Conservation (phyloP, 768 basidiomycete genomes). For the Hysterangium stoloniferum region DNA sequence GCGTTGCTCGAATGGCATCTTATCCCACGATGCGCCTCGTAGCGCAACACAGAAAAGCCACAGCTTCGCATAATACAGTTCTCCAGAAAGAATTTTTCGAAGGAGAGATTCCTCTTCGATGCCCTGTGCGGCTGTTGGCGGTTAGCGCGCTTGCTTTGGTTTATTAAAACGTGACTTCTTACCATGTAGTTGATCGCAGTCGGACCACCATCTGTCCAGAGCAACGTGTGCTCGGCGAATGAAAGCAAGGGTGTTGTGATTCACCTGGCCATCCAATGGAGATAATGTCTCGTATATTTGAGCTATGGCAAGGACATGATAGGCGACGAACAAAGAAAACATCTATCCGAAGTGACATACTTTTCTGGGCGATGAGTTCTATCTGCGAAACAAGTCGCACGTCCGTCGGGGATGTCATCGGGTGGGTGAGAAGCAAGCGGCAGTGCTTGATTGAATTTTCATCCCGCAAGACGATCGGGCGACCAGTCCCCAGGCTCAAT, state of each 20-base stretch:
- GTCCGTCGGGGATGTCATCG: conserved; percentile 85
- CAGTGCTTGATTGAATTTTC: conserved; percentile 84
- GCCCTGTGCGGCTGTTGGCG: conserved; percentile 31
- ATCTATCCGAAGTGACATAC: conserved; percentile 33
- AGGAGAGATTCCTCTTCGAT: conserved; percentile 84
- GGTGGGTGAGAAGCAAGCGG: conserved; percentile 71
- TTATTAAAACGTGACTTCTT: conserved; percentile 20
- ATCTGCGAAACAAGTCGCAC: conserved; percentile 82
- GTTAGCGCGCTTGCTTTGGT: conserved; percentile 1
- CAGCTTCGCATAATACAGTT: conserved; percentile 87
- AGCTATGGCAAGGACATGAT: conserved; percentile 36
- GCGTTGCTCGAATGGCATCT: conserved; percentile 91
- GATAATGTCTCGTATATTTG: conserved; percentile 90
- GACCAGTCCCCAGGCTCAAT: conserved; percentile 87
- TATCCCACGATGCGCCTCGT: conserved; percentile 90
- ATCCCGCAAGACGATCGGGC: conserved; percentile 84
- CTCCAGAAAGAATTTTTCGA: conserved; percentile 80
- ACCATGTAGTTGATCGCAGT: conserved; percentile 83
- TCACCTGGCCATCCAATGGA: conserved; percentile 80
- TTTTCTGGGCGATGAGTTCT: conserved; percentile 87
- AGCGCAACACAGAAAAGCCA: conserved; percentile 93
- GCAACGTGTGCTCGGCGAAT: conserved; percentile 82
- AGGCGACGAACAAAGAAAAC: too few species aligned
- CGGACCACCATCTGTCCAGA: conserved; percentile 85
- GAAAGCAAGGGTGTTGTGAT: conserved; percentile 71